A percentile compares a stretch with the other conserved stretches of the same genome.
phyloP scores from a whole-genome alignment of 2,329 filamentous ascomycete species.

The Trichoderma afroharzianum region DNA sequence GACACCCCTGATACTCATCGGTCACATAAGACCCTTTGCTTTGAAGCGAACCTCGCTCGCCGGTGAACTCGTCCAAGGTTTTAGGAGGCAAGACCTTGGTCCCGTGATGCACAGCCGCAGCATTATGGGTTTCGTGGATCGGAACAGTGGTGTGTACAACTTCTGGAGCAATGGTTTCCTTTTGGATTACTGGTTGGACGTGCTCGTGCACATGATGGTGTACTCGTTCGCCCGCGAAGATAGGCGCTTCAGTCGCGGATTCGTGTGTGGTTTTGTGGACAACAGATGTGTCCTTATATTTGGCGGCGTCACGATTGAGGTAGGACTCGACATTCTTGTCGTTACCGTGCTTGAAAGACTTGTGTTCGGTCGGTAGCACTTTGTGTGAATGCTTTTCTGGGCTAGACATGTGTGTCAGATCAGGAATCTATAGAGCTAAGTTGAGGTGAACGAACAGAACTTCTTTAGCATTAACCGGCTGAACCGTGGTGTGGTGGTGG shows the following conservation, averaged over 20 bases:
- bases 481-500: constrained; percentile 67
- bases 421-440: not conserved
- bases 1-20: constrained; percentile 61
- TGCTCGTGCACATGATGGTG: constrained; percentile 59
- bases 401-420: constrained; percentile 21
- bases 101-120: constrained; percentile 61
- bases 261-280: constrained; percentile 30
- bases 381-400: constrained; percentile 63
- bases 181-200: constrained; percentile 67
- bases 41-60: constrained; percentile 36
- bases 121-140: constrained; percentile 69
- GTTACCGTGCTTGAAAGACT: constrained; percentile 59
- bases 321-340: constrained; percentile 42
- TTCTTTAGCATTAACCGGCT: constrained; percentile 50
- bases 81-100: constrained; percentile 62
- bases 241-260: constrained; percentile 26
- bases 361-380: constrained; percentile 55
- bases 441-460: constrained; percentile 29
- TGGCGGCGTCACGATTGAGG: constrained; percentile 48
- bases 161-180: constrained; percentile 63
- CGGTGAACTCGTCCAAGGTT: constrained; percentile 59
- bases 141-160: constrained; percentile 70
- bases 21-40: constrained; percentile 52
- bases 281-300: constrained; percentile 28
- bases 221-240: constrained; percentile 29